Conservation (phyloP, 2,329 filamentous ascomycete species). For the Aulographum hederae region DNA sequence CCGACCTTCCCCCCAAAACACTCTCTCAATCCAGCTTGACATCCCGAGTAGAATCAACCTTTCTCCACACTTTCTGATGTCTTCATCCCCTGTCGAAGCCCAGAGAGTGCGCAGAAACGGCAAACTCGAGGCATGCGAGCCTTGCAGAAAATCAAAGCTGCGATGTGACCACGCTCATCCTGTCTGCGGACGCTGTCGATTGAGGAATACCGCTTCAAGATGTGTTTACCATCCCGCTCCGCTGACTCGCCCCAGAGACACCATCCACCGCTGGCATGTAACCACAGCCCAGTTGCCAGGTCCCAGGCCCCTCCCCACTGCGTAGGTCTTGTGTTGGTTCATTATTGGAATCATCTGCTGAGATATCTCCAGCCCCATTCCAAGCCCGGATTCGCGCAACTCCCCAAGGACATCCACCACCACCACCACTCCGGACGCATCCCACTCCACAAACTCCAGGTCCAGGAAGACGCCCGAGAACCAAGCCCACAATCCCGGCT, state of each 20-base stretch:
- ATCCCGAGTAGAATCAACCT: too few species aligned
- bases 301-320: neutral
- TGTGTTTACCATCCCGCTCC: conserved; percentile 1
- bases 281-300: neutral
- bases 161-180: neutral
- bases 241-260: neutral
- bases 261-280: neutral
- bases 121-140: conserved; percentile 1
- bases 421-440: too few species aligned
- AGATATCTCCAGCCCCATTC: neutral
- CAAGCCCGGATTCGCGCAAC: neutral
- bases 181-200: neutral
- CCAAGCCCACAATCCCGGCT: too few species aligned
- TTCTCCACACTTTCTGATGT: too few species aligned
- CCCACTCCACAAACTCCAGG: too few species aligned
- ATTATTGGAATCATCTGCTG: neutral
- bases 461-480: too few species aligned
- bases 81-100: too few species aligned
- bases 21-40: too few species aligned
- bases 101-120: too few species aligned
- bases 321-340: neutral
- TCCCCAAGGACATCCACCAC: too few species aligned
- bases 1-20: too few species aligned
- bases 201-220: neutral
- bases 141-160: neutral